phyloP scores from a whole-genome alignment of 2,329 filamentous ascomycete genomes.

The Ophiocordyceps camponoti-floridani region DNA sequence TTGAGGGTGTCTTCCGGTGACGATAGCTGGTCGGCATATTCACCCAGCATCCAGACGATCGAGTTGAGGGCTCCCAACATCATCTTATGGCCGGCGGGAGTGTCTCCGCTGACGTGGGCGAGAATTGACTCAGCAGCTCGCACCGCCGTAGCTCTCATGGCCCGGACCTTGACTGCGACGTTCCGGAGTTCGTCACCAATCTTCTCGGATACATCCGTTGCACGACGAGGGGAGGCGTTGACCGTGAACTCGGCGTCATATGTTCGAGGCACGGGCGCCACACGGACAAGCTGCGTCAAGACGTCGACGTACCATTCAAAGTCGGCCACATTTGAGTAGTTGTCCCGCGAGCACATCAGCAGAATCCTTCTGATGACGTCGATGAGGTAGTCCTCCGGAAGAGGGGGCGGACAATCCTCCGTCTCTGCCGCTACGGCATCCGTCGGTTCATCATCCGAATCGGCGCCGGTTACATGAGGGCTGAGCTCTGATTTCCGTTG shows the following conservation, averaged over 20 bases:
- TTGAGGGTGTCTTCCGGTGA: constrained; percentile 56
- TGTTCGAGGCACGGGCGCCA: constrained; percentile 35
- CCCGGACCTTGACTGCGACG: constrained; percentile 79
- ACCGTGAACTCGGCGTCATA: constrained; percentile 18
- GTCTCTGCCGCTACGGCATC: constrained; percentile 17
- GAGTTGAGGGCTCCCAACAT: constrained; percentile 53
- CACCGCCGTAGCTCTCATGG: constrained; percentile 62
- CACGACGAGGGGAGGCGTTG: constrained; percentile 7
- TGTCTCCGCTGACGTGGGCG: constrained; percentile 33
- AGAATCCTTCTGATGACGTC: constrained; percentile 72
- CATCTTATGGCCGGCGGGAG: constrained; percentile 35
- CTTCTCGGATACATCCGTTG: constrained; percentile 38
- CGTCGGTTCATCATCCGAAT: constrained; percentile 34
- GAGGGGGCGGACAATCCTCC: constrained; percentile 29
- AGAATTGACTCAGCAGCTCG: constrained; percentile 67
- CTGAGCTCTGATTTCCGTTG: constrained; percentile 22
- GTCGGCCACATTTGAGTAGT: constrained; percentile 69
- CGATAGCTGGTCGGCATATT: constrained; percentile 60
- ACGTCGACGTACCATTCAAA: constrained; percentile 98
- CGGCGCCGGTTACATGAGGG: constrained; percentile 21
- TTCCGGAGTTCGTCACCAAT: constrained; percentile 81
- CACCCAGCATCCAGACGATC: constrained; percentile 72
- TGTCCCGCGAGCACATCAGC: constrained; percentile 77
- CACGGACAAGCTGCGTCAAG: constrained; percentile 65
- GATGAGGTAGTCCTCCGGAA: constrained; percentile 73